Evolutionary conservation across 2,329 filamentous ascomycete species (phyloP).

Genomic region (Cyanodermella asteris): DNA sequence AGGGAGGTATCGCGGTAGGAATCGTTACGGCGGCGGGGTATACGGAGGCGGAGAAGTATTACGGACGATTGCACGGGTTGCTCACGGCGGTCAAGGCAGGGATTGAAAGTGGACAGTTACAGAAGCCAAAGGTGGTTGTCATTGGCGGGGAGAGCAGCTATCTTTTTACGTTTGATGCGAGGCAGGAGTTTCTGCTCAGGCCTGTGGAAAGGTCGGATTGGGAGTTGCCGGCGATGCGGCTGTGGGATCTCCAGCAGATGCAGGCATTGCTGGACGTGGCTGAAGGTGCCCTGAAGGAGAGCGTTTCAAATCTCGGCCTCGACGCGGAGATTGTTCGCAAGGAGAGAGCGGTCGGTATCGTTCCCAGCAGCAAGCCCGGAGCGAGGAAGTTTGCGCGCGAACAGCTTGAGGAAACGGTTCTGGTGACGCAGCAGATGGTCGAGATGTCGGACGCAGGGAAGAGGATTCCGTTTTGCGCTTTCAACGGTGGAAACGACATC

Average conservation of each 20-base stretch:
- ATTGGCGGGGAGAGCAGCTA: slow-evolving; percentile 96
- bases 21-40: slow-evolving; percentile 96
- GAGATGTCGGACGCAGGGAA: slow-evolving; percentile 53
- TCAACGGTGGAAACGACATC: slow-evolving; percentile 89
- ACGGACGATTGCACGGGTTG: slow-evolving; percentile 65
- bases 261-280: slow-evolving; percentile 67
- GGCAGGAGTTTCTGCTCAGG: slow-evolving; percentile 42
- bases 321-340: slow-evolving; percentile 68
- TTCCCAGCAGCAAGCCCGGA: slow-evolving; percentile 30
- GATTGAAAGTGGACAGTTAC: slow-evolving; percentile 35
- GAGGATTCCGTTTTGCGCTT: slow-evolving; percentile 76
- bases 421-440: slow-evolving; percentile 81
- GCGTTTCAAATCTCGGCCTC: slow-evolving; percentile 56
- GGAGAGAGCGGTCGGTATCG: slow-evolving; percentile 60
- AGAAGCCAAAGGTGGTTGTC: slow-evolving; percentile 54
- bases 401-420: slow-evolving; percentile 81
- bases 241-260: slow-evolving; percentile 43
- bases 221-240: slow-evolving; percentile 34
- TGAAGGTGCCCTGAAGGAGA: slow-evolving; percentile 63
- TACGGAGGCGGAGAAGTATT: slow-evolving; percentile 68
- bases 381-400: slow-evolving; percentile 57
- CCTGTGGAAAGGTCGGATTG: slow-evolving; percentile 38
- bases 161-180: slow-evolving; percentile 56
- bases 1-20: slow-evolving; percentile 60
- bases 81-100: slow-evolving; percentile 54